These are phyloP conservation scores for Endocalyx cinctus DNA, from an alignment of 2,329 filamentous ascomycete species.

Conservation along the genomic window DNA sequence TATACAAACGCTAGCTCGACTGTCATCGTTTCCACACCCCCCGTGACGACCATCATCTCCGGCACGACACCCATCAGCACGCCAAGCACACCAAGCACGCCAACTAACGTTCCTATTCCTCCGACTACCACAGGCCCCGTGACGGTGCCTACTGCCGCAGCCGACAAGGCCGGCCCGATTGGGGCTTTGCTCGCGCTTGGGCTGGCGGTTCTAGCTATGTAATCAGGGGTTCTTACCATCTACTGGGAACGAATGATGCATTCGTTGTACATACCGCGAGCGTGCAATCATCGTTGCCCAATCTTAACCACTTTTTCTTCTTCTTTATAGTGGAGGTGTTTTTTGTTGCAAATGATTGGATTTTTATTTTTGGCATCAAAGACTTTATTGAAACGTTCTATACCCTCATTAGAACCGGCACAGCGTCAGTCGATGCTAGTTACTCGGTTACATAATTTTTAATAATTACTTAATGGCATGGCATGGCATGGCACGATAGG, in stretches of 20 bases:
- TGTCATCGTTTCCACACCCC: slow-evolving; percentile 18
- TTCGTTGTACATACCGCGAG: slow-evolving; percentile 4
- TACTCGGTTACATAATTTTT: neutral
- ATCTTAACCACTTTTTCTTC: neutral
- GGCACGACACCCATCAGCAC: slow-evolving; percentile 12
- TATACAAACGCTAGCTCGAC: slow-evolving; percentile 12
- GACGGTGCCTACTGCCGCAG: slow-evolving; percentile 32
- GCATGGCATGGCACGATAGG: neutral
- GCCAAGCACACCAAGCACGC: slow-evolving; percentile 1
- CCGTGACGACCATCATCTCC: slow-evolving; percentile 17
- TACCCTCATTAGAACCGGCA: slow-evolving; percentile 17
- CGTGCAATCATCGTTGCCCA: no score
- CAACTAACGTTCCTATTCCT: slow-evolving; percentile 23
- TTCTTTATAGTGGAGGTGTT: slow-evolving; percentile 3
- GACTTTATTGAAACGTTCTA: slow-evolving; percentile 16
- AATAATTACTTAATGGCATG: neutral
- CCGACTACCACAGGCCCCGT: slow-evolving; percentile 20
- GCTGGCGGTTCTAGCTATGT: slow-evolving; percentile 34
- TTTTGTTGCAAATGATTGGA: slow-evolving; percentile 6
- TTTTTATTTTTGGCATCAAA: slow-evolving; percentile 12
- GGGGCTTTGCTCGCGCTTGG: slow-evolving; percentile 35
- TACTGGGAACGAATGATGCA: slow-evolving; percentile 2
- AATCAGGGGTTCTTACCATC: slow-evolving; percentile 12
- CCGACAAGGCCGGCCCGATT: slow-evolving; percentile 29
- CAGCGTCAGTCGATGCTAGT: neutral